phyloP scores from a whole-genome alignment of 768 basidiomycete species.

The Pleurotus citrinopileatus region DNA sequence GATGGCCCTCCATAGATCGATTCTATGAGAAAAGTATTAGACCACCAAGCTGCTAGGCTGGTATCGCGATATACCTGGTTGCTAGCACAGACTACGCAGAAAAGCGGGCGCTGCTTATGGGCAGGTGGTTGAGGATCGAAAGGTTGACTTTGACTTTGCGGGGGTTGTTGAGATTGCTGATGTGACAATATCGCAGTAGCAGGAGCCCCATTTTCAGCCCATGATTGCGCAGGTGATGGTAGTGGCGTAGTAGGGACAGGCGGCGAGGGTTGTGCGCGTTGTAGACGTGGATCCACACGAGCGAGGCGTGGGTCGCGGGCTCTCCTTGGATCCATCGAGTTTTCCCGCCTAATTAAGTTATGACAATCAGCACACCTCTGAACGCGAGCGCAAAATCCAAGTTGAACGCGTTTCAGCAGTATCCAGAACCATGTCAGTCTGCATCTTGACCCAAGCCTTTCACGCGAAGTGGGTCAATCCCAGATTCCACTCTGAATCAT shows the following conservation, averaged over 20 bases:
- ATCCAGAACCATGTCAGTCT: conserved; percentile 86
- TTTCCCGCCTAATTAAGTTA: conserved; percentile 10
- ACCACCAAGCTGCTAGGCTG: neutral
- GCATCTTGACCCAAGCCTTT: conserved; percentile 58
- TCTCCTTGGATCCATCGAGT: conserved; percentile 73
- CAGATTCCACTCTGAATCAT: conserved; percentile 97
- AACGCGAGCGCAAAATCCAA: conserved; percentile 12
- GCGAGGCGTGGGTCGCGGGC: conserved; percentile 79
- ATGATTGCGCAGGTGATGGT: conserved; percentile 18
- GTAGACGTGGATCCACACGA: conserved; percentile 64
- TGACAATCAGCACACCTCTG: conserved; percentile 11
- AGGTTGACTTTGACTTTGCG: conserved; percentile 7
- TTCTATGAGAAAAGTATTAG: conserved; percentile 54
- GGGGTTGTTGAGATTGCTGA: conserved; percentile 3
- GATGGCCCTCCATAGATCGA: conserved; percentile 97
- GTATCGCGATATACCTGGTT: conserved; percentile 70
- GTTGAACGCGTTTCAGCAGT: conserved; percentile 70
- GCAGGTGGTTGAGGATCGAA: conserved; percentile 11
- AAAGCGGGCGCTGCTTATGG: conserved; percentile 75
- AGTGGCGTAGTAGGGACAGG: conserved; percentile 35
- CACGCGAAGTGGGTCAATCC: conserved; percentile 53
- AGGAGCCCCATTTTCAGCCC: conserved; percentile 23
- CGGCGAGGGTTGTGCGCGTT: conserved; percentile 40
- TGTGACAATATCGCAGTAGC: conserved; percentile 12
- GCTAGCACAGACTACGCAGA: conserved; percentile 99